Base-by-base conservation (phyloP, 306 rosid genomes). In the Citrullus mucosospermus region DNA sequence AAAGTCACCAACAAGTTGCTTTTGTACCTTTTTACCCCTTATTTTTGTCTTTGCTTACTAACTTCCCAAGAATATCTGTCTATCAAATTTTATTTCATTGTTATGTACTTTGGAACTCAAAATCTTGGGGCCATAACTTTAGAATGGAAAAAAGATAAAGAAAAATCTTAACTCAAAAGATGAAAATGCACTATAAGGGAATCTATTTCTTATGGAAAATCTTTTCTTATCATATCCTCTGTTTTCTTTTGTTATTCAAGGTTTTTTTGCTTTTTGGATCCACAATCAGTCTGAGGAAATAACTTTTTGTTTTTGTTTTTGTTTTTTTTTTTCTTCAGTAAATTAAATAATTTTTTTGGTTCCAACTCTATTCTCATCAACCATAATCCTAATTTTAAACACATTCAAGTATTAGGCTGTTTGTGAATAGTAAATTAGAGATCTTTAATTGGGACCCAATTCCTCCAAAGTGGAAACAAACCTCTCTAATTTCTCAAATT, bases 1-100 rank as follows among this genome's bases (percentile, higher is more conserved):
- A 70, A 70, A 70, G 76, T 46, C 1, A 70, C 1, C 6, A 70
- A 18, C 8, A 69, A 69, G 8, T 46, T 71, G 14, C 76, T 71
- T 66, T 46, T 71, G 58, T 46, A 71, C 76, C 75, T 13, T 71
- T 71, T 71, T 71, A 71, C 76, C 76, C 22, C 9, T 22, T 70
- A 46, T 25, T 22, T 25, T 71, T 71, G 38, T 22, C 53, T 20
- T 69, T 69, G 38, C 6, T 69, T 69, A 43, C 38, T 69, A 20
- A 0, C 9, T 69, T 48, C 76, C 76, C 25, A 46, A 44, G 76
- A 71, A 25, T 71, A 71, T 71, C 76, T 71, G 76, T 71, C 76
- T 71, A 71, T 68, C 75, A 68, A 46, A 13, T 4, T 70, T n/a
- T 9, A 55, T 18, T 18, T 66, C 48, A n/a, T 66, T 36, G 46